These are phyloP conservation scores for Backusella circina DNA, from an alignment of 192 early-diverging fungal species.

Conservation along the genomic window DNA sequence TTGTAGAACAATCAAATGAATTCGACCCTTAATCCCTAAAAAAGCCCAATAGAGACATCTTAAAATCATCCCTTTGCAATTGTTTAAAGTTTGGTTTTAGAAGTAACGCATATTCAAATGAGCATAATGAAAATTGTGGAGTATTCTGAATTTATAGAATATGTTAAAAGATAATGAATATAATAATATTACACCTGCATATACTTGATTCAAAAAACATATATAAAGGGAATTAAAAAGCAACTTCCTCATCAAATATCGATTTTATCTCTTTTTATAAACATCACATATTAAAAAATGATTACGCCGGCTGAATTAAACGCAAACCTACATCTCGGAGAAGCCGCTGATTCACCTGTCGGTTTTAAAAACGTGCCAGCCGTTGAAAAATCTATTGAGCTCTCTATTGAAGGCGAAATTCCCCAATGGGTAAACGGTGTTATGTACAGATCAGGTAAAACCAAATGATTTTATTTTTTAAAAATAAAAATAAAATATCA, in stretches of 20 bases:
- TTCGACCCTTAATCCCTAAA: neutral
- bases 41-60: neutral
- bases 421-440: conserved; percentile 33
- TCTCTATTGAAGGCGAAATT: conserved; percentile 18
- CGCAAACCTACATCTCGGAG: neutral
- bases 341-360: conserved; percentile 23
- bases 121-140: neutral
- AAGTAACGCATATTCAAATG: neutral
- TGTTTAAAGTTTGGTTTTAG: neutral
- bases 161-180: neutral
- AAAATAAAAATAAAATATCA: neutral
- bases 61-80: neutral
- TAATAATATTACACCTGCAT: neutral
- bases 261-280: neutral
- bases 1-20: neutral
- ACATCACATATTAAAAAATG: neutral
- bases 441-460: conserved; percentile 31
- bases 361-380: conserved; percentile 33
- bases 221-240: neutral
- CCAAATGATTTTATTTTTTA: neutral
- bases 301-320: conserved; percentile 19
- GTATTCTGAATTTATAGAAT: neutral
- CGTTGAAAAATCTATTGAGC: neutral
- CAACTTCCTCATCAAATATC: neutral
- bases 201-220: neutral